Percentiles rank a stretch among this genome's conserved stretches.
phyloP scores from a whole-genome alignment of 2,329 filamentous ascomycete genomes.

The Orbilia oligospora region DNA sequence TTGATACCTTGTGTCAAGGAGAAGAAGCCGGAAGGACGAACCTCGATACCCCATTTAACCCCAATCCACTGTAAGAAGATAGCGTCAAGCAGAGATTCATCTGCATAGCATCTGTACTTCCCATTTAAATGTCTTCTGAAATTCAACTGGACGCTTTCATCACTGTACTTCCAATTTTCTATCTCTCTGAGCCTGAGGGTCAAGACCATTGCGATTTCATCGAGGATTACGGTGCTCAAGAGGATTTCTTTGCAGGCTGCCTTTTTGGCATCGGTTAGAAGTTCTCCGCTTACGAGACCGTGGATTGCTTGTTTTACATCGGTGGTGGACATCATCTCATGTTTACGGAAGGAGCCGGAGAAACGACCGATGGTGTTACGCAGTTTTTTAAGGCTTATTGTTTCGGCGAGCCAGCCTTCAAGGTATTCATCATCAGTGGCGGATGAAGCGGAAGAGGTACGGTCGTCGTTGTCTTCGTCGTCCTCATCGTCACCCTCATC shows the following conservation, averaged over 20 bases:
- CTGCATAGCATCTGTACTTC: constrained; percentile 74
- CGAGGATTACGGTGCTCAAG: constrained; percentile 41
- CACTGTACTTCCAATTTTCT: constrained; percentile 71
- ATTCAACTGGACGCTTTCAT: constrained; percentile 69
- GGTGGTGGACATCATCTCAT: not conserved
- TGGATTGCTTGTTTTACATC: constrained; percentile 60
- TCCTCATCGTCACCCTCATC: not conserved
- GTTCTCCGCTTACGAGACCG: constrained; percentile 49
- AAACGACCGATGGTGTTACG: constrained; percentile 50
- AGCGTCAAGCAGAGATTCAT: constrained; percentile 73
- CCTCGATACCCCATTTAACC: constrained; percentile 69
- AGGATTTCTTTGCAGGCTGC: constrained; percentile 57
- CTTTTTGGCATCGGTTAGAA: constrained; percentile 59
- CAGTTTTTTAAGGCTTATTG: constrained; percentile 37
- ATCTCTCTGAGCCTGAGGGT: constrained; percentile 64
- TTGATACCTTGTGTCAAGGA: not conserved
- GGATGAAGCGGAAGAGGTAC: not conserved
- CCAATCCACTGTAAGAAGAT: constrained; percentile 73
- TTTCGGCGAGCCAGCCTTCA: not conserved
- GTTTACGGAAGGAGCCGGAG: constrained; percentile 42
- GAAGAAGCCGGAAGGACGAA: constrained; percentile 62
- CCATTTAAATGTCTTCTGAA: constrained; percentile 73
- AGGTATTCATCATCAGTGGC: constrained; percentile 28
- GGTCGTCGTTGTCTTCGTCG: not conserved
- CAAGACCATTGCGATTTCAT: constrained; percentile 57